Conservation (phyloP, 2,329 filamentous ascomycete genomes). For the Botrytis galanthina region DNA sequence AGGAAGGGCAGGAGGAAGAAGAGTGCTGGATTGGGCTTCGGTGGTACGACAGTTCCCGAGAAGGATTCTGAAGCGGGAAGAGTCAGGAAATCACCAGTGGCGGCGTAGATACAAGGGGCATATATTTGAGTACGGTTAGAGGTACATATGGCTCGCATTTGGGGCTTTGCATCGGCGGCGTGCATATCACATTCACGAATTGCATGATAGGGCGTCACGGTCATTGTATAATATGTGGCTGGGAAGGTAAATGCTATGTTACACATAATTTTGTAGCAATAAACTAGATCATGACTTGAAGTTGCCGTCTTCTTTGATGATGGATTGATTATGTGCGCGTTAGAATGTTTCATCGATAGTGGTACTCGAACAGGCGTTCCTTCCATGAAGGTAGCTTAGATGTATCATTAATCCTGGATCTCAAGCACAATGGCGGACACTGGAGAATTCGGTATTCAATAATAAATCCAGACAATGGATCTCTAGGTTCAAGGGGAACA, state of each 20-base stretch:
- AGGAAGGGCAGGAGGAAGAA: constrained; percentile 64
- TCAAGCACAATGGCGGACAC: not conserved
- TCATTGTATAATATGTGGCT: constrained; percentile 8
- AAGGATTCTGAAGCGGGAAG: constrained; percentile 37
- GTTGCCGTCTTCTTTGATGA: not conserved
- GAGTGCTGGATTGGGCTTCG: constrained; percentile 58
- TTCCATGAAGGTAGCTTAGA: not conserved
- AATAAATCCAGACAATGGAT: not conserved
- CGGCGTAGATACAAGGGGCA: constrained; percentile 1
- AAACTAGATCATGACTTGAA: not conserved
- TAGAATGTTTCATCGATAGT: not conserved
- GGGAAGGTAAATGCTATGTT: not conserved
- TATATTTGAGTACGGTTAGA: not conserved
- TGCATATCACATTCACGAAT: constrained; percentile 5
- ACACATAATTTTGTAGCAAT: constrained; percentile 8
- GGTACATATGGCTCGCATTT: constrained; percentile 16
- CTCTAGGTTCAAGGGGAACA: not conserved
- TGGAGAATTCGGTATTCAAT: not conserved
- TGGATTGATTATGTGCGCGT: too few relatives aligned
- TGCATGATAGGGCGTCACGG: constrained; percentile 2
- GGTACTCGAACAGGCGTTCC: not conserved
- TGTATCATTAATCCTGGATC: not conserved
- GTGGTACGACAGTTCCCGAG: constrained; percentile 35
- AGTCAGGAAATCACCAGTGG: constrained; percentile 35
- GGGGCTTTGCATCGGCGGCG: constrained; percentile 1